Evolutionary conservation across 768 basidiomycete species (phyloP).

Genomic region (Lentinula detonsa): DNA sequence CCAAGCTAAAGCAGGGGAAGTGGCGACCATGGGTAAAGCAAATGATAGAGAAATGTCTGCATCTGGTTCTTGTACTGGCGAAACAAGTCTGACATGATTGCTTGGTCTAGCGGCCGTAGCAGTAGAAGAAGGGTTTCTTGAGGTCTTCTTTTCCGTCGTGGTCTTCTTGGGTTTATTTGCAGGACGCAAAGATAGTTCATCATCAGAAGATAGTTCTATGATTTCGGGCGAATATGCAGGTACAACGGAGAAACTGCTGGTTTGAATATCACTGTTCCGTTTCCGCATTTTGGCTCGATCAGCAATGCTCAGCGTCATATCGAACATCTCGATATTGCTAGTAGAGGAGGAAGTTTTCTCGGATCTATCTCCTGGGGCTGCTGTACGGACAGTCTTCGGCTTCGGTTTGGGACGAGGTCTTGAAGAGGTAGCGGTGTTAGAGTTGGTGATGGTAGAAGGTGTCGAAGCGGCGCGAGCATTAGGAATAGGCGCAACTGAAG

Average conservation of each 20-base stretch:
- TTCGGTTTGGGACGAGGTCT: conserved; percentile 2
- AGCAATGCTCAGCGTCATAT: conserved; percentile 36
- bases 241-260: background rate
- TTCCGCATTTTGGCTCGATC: conserved; percentile 54
- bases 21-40: conserved; percentile 8
- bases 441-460: background rate
- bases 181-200: conserved; percentile 25
- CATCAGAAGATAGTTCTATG: conserved; percentile 42
- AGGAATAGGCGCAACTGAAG: background rate
- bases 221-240: background rate
- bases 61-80: conserved; percentile 10
- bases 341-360: background rate
- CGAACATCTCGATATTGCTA: conserved; percentile 2
- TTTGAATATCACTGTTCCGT: conserved; percentile 23
- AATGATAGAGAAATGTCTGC: background rate
- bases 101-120: conserved; percentile 20
- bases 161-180: conserved; percentile 22
- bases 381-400: background rate
- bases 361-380: background rate
- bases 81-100: conserved; percentile 15
- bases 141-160: background rate
- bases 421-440: background rate
- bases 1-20: conserved; percentile 13
- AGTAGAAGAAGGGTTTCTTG: background rate
- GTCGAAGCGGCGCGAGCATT: background rate